Evolutionary conservation across 805 yeast species (phyloP).

Genomic region (Cyberlindnera amylophila): DNA sequence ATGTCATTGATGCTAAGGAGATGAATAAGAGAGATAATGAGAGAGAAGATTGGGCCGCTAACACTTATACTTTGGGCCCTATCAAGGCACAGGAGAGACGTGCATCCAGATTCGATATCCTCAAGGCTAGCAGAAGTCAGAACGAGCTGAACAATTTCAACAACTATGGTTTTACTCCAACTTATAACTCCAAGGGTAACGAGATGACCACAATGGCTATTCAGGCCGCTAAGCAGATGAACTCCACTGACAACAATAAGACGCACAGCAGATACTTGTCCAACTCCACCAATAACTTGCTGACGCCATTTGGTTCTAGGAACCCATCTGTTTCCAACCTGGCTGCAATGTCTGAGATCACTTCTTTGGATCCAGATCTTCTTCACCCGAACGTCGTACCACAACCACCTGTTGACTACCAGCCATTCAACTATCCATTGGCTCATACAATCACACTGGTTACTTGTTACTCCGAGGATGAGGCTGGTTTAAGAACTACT

Average conservation of each 20-base stretch:
- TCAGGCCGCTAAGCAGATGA: slow-evolving; percentile 42
- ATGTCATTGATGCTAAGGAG: slow-evolving; percentile 50
- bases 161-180: slow-evolving; percentile 11
- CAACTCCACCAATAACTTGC: slow-evolving; percentile 7
- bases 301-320: slow-evolving; percentile 24
- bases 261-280: slow-evolving; percentile 15
- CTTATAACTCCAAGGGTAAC: slow-evolving; percentile 21
- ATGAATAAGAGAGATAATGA: slow-evolving; percentile 61
- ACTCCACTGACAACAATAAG: slow-evolving; percentile 10
- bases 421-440: slow-evolving; percentile 82
- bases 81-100: slow-evolving; percentile 39
- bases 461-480: slow-evolving; percentile 94
- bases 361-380: slow-evolving; percentile 52
- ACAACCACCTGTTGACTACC: slow-evolving; percentile 86
- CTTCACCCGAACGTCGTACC: slow-evolving; percentile 79
- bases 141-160: slow-evolving; percentile 20
- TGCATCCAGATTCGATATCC: slow-evolving; percentile 31
- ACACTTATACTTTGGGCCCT: slow-evolving; percentile 48
- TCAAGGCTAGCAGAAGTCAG: slow-evolving; percentile 33
- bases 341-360: slow-evolving; percentile 28
- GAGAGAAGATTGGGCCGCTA: slow-evolving; percentile 85
- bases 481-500: slow-evolving; percentile 79
- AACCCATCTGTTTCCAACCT: slow-evolving; percentile 25
- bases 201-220: slow-evolving; percentile 58
- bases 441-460: slow-evolving; percentile 72